Conservation (phyloP, 106 monocot genomes). For the Acanthochlamys bracteata region DNA sequence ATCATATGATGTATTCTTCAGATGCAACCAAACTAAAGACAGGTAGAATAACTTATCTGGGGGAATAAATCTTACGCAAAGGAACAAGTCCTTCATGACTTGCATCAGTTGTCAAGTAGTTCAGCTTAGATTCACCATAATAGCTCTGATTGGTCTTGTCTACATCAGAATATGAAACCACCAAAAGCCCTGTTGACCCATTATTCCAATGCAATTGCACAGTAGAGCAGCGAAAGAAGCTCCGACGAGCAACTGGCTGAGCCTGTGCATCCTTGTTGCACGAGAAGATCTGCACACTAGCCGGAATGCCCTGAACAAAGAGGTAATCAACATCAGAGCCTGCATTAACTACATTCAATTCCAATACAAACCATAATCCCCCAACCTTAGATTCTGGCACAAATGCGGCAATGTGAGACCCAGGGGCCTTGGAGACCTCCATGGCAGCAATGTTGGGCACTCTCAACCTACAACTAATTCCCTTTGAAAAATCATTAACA, state of each 20-base stretch:
- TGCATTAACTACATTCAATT: not conserved
- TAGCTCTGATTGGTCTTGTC: slow-evolving; percentile 98
- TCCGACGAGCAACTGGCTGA: slow-evolving; percentile 67
- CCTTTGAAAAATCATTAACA: slow-evolving; percentile 63
- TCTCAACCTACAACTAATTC: slow-evolving; percentile 50
- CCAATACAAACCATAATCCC: slow-evolving; percentile 5
- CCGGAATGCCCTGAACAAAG: slow-evolving; percentile 72
- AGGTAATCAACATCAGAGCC: slow-evolving; percentile 2
- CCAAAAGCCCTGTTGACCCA: slow-evolving; percentile 68
- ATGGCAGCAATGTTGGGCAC: slow-evolving; percentile 61
- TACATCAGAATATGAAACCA: slow-evolving; percentile 77
- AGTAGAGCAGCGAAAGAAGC: slow-evolving; percentile 89
- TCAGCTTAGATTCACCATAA: slow-evolving; percentile 95
- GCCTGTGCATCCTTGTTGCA: slow-evolving; percentile 55
- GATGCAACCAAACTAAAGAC: no score
- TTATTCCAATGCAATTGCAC: slow-evolving; percentile 77
- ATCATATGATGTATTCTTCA: no score
- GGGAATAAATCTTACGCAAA: slow-evolving; percentile 43
- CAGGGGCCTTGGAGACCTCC: slow-evolving; percentile 67
- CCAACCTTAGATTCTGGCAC: slow-evolving; percentile 82
- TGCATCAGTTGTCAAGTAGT: slow-evolving; percentile 86
- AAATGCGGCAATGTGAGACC: slow-evolving; percentile 73
- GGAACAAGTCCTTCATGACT: slow-evolving; percentile 85
- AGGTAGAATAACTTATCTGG: no score
- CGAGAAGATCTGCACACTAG: slow-evolving; percentile 88